These are phyloP conservation scores for Didymella segeticola DNA, from an alignment of 2,329 filamentous ascomycete genomes.

Conservation along the genomic window DNA sequence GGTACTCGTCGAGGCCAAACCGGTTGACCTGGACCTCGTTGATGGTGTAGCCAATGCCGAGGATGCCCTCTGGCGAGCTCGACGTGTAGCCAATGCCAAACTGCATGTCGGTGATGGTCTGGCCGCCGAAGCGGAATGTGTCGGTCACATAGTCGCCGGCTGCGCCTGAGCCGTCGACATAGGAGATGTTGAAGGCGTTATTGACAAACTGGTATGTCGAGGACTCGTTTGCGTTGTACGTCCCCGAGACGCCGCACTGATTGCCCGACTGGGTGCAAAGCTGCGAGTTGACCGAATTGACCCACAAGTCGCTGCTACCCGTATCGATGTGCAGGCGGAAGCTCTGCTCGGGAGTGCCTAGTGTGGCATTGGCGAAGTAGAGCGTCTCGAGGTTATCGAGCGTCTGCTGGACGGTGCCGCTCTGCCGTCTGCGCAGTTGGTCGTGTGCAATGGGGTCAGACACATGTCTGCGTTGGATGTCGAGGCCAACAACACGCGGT, in stretches of 20 bases:
- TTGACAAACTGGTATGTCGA: slow-evolving; percentile 78
- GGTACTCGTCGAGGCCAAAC: slow-evolving; percentile 57
- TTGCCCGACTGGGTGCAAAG: slow-evolving; percentile 61
- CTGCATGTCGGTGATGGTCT: slow-evolving; percentile 65
- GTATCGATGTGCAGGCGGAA: slow-evolving; percentile 67
- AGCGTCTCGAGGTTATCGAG: slow-evolving; percentile 66
- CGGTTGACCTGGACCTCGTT: slow-evolving; percentile 79
- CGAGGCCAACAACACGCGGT: slow-evolving; percentile 57
- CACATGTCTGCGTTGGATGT: slow-evolving; percentile 58
- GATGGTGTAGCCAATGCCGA: slow-evolving; percentile 81
- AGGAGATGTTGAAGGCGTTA: slow-evolving; percentile 84
- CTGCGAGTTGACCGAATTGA: slow-evolving; percentile 68
- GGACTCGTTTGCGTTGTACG: slow-evolving; percentile 73
- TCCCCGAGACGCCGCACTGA: slow-evolving; percentile 68
- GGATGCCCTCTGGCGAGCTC: slow-evolving; percentile 69
- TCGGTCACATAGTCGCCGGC: slow-evolving; percentile 82
- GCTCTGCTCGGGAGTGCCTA: slow-evolving; percentile 64
- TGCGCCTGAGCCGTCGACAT: slow-evolving; percentile 81
- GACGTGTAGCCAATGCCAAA: slow-evolving; percentile 76
- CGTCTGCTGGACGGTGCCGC: slow-evolving; percentile 54
- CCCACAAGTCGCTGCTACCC: slow-evolving; percentile 69
- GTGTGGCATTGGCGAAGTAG: slow-evolving; percentile 64
- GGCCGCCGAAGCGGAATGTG: slow-evolving; percentile 66
- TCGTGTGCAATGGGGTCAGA: slow-evolving; percentile 56
- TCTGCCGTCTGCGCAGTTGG: slow-evolving; percentile 49